Evolutionary conservation across 768 basidiomycete species (phyloP).

Genomic region (Rhodotorula kratochvilovae): DNA sequence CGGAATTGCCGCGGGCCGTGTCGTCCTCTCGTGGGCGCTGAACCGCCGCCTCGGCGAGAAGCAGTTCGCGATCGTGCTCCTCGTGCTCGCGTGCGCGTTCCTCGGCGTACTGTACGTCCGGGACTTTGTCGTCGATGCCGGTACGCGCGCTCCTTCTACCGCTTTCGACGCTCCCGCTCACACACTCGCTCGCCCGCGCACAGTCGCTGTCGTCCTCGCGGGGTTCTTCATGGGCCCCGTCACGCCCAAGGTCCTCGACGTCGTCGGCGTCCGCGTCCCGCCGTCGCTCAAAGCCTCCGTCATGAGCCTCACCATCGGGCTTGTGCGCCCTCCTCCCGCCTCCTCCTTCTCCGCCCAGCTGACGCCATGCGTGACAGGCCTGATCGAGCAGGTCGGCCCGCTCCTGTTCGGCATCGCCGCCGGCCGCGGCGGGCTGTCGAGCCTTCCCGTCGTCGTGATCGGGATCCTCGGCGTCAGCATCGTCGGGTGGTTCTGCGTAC

Average conservation of each 20-base stretch:
- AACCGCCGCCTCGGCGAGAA: slow-evolving; percentile 16
- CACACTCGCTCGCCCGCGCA: too few relatives aligned
- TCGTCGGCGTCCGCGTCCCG: slow-evolving; percentile 23
- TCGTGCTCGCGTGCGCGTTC: slow-evolving; percentile 2
- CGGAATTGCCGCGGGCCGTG: slow-evolving; percentile 29
- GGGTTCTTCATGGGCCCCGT: slow-evolving; percentile 35
- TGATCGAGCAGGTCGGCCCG: slow-evolving; percentile 20
- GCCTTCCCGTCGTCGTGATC: slow-evolving; percentile 20
- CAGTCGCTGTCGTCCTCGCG: slow-evolving; percentile 19
- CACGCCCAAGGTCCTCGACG: slow-evolving; percentile 25
- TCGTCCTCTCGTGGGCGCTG: slow-evolving; percentile 22
- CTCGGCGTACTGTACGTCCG: slow-evolving; percentile 27
- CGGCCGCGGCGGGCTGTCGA: slow-evolving; percentile 3
- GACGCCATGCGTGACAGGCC: slow-evolving; percentile 1
- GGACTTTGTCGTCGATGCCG: slow-evolving; percentile 14
- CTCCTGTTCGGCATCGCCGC: slow-evolving; percentile 24
- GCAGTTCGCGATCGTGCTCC: slow-evolving; percentile 21
- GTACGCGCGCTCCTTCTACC: neutral
- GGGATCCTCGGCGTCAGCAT: neutral
- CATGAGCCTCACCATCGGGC: slow-evolving; percentile 3
- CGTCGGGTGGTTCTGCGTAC: slow-evolving; percentile 9
- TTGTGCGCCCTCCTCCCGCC: neutral
- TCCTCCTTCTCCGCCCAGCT: neutral
- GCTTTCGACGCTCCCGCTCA: neutral
- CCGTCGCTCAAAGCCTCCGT: slow-evolving; percentile 26